Percentiles rank a stretch among this genome's conserved stretches.
These are phyloP conservation scores for Cladosporium colombiae DNA, from an alignment of 2,329 filamentous ascomycete genomes.

Conservation along the genomic window DNA sequence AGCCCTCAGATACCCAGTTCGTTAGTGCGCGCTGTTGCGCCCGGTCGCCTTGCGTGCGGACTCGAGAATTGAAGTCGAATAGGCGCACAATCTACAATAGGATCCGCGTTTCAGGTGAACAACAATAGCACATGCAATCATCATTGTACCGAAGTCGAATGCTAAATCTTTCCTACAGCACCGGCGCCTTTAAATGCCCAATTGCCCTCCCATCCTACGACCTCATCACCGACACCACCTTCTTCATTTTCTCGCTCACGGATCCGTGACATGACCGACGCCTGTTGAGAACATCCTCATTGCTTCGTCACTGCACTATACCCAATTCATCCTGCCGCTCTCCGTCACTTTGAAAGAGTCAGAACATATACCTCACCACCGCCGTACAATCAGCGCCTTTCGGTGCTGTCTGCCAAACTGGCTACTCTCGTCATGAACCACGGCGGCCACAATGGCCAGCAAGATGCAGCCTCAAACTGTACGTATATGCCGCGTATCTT, in stretches of 20 bases:
- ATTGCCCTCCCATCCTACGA: not conserved
- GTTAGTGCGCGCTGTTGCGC: constrained; percentile 7
- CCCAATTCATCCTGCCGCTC: not conserved
- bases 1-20: not conserved
- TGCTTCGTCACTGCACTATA: constrained; percentile 2
- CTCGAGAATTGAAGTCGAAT: constrained; percentile 10
- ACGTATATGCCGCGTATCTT: not conserved
- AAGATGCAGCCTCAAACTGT: constrained; percentile 16
- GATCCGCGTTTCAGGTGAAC: constrained; percentile 7
- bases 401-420: constrained; percentile 16
- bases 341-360: not conserved
- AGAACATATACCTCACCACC: not conserved
- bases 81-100: constrained; percentile 13
- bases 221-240: not conserved
- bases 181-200: not conserved
- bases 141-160: constrained; percentile 11
- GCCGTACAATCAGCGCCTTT: constrained; percentile 3
- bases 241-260: not conserved
- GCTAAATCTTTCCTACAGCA: not conserved
- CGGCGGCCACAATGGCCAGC: constrained; percentile 19
- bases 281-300: not conserved
- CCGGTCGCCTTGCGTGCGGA: constrained; percentile 8
- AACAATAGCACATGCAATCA: constrained; percentile 16
- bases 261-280: constrained; percentile 9
- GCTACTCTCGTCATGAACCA: constrained; percentile 17